A percentile compares a stretch with the other conserved stretches of the same genome.
Conservation (phyloP, 164 flowering plant genomes). For the Magnolia sinica region DNA sequence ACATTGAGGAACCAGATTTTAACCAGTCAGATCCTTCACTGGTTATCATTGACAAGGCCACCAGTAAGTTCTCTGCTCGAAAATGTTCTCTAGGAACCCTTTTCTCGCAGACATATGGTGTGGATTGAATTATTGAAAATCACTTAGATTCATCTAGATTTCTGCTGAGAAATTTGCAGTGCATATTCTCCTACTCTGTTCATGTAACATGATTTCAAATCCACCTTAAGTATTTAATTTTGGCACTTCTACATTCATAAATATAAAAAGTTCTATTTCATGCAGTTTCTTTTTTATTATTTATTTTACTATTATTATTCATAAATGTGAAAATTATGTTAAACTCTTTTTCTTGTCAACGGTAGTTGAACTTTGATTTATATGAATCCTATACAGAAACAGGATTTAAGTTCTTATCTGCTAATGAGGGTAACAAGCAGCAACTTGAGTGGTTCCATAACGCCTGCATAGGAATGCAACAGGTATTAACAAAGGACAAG, state of each 20-base stretch:
- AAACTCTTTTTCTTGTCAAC: background rate
- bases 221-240: too few relatives aligned
- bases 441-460: conserved; percentile 67
- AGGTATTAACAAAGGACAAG: conserved; percentile 36
- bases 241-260: too few relatives aligned
- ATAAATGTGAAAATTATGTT: background rate
- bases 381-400: conserved; percentile 39
- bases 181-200: background rate
- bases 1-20: conserved; percentile 68
- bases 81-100: background rate
- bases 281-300: too few relatives aligned
- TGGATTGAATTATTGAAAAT: too few relatives aligned
- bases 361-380: background rate
- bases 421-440: conserved; percentile 57
- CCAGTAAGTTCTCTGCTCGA: background rate
- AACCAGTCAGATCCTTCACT: conserved; percentile 56
- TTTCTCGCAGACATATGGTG: background rate
- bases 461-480: conserved; percentile 88
- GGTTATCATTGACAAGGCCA: conserved; percentile 34
- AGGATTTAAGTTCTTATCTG: conserved; percentile 65
- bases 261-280: too few relatives aligned
- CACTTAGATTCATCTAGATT: too few relatives aligned
- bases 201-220: too few relatives aligned
- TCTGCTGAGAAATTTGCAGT: too few relatives aligned
- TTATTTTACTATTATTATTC: too few relatives aligned